Percentiles rank a stretch among this genome's conserved stretches.
Evolutionary conservation across 163 green algal species (phyloP).

Genomic region (Prototheca stagnorum): DNA sequence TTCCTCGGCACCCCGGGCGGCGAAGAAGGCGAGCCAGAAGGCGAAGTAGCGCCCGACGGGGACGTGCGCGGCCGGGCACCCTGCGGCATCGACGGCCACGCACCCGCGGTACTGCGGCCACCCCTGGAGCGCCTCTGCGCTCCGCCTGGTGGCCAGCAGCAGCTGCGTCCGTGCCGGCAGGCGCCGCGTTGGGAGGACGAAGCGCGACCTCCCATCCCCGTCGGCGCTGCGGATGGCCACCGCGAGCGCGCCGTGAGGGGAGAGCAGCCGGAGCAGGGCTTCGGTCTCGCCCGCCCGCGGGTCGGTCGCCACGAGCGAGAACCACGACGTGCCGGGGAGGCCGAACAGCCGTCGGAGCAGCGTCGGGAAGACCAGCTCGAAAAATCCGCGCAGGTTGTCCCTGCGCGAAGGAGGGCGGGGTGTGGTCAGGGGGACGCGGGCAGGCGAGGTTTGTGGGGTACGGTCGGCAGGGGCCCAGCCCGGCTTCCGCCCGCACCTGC

Average conservation of each 20-base stretch:
- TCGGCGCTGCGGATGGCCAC: constrained; percentile 51
- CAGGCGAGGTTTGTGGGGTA: no score
- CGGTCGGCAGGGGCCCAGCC: no score
- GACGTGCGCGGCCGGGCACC: constrained; percentile 33
- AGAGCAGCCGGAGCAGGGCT: constrained; percentile 44
- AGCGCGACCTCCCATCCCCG: constrained; percentile 48
- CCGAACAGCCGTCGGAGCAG: constrained; percentile 69
- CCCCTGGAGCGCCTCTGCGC: constrained; percentile 27
- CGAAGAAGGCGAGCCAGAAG: constrained; percentile 69
- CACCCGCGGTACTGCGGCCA: constrained; percentile 59
- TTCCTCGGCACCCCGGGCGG: constrained; percentile 24
- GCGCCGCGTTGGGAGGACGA: constrained; percentile 54
- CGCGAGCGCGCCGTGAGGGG: constrained; percentile 51
- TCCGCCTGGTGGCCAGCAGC: constrained; percentile 32
- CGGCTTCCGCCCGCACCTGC: no score
- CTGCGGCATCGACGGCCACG: constrained; percentile 13
- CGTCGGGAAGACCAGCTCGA: constrained; percentile 60
- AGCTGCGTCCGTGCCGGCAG: constrained; percentile 68
- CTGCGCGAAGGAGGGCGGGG: no score
- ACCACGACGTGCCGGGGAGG: constrained; percentile 55
- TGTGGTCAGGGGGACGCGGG: no score
- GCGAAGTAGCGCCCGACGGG: constrained; percentile 59
- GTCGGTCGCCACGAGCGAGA: constrained; percentile 35
- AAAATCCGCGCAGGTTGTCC: constrained; percentile 74
- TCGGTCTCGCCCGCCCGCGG: constrained; percentile 35